Conservation (phyloP, 1,284 basidiomycete species). For the Ceratobasidium sp. region DNA sequence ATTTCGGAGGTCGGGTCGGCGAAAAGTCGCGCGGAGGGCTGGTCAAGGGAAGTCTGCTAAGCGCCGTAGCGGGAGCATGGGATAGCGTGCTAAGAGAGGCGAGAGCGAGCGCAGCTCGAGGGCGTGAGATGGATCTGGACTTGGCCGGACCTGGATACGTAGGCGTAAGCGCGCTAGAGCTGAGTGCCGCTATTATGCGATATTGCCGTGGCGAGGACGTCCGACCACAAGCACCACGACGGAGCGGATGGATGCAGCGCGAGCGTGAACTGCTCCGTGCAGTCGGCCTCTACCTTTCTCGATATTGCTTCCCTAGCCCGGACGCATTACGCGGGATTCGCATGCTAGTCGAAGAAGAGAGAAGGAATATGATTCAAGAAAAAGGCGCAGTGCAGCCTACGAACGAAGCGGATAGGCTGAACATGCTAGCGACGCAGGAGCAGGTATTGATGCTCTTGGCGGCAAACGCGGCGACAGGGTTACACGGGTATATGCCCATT, state of each 20-base stretch:
- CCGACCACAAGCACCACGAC: slow-evolving; percentile 16
- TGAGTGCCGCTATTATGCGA: slow-evolving; percentile 29
- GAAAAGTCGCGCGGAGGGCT: slow-evolving; percentile 43
- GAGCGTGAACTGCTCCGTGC: slow-evolving; percentile 43
- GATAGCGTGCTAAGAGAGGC: slow-evolving; percentile 37
- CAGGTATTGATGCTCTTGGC: slow-evolving; percentile 32
- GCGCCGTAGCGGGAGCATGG: slow-evolving; percentile 39
- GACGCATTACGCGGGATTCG: slow-evolving; percentile 39
- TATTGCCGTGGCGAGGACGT: slow-evolving; percentile 41
- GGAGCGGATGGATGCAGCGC: slow-evolving; percentile 42
- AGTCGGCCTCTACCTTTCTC: slow-evolving; percentile 36
- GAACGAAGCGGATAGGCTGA: slow-evolving; percentile 15
- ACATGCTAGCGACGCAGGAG: slow-evolving; percentile 21
- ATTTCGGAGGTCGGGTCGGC: slow-evolving; percentile 41
- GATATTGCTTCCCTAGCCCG: slow-evolving; percentile 38
- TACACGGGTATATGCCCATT: slow-evolving; percentile 43
- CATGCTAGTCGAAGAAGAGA: slow-evolving; percentile 32
- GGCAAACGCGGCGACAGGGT: slow-evolving; percentile 36
- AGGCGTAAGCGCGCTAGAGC: slow-evolving; percentile 31
- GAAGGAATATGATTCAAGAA: slow-evolving; percentile 17
- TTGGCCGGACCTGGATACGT: slow-evolving; percentile 27
- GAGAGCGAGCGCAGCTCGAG: neutral
- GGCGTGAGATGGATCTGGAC: neutral
- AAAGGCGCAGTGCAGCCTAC: neutral
- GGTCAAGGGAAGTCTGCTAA: slow-evolving; percentile 33